A percentile compares a stretch with the other conserved stretches of the same genome.
These are phyloP conservation scores for Stromatinia cepivora DNA, from an alignment of 2,329 filamentous ascomycete species.

Conservation along the genomic window DNA sequence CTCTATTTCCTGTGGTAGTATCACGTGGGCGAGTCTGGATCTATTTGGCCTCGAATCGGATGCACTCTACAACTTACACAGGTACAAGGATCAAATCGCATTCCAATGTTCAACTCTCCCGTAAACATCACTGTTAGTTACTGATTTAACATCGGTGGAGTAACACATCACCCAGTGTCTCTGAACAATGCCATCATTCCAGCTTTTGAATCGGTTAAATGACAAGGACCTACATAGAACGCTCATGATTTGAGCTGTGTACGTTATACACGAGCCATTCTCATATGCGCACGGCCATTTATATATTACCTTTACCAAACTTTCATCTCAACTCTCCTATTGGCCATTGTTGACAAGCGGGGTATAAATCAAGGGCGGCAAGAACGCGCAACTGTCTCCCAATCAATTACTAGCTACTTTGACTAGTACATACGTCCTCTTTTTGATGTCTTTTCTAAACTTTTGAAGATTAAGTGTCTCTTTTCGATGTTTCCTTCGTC, in stretches of 20 bases:
- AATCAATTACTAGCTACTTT: not conserved
- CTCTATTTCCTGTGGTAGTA: not conserved
- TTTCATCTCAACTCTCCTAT: not conserved
- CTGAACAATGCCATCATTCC: not conserved
- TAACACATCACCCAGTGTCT: not conserved
- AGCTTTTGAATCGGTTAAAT: not conserved
- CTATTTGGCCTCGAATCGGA: not conserved
- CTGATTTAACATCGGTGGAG: not conserved
- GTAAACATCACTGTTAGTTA: not conserved
- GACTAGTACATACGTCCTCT: not conserved
- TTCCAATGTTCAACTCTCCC: not conserved
- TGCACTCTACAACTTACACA: not conserved
- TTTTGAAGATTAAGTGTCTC: not conserved
- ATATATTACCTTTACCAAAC: slow-evolving; percentile 8
- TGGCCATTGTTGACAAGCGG: slow-evolving; percentile 1
- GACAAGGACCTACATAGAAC: not conserved
- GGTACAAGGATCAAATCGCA: not conserved
- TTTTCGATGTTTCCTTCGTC: not conserved
- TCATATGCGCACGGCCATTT: not conserved
- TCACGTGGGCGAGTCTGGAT: not conserved
- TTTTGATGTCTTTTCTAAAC: not conserved
- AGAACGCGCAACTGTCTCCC: slow-evolving; percentile 3
- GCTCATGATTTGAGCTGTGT: not conserved
- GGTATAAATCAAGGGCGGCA: slow-evolving; percentile 12
- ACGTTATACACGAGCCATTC: not conserved